Evolutionary conservation across 164 flowering plant species (phyloP), one percentile per base, ranked within the genome.

Genomic region (Liquidambar formosana): DNA sequence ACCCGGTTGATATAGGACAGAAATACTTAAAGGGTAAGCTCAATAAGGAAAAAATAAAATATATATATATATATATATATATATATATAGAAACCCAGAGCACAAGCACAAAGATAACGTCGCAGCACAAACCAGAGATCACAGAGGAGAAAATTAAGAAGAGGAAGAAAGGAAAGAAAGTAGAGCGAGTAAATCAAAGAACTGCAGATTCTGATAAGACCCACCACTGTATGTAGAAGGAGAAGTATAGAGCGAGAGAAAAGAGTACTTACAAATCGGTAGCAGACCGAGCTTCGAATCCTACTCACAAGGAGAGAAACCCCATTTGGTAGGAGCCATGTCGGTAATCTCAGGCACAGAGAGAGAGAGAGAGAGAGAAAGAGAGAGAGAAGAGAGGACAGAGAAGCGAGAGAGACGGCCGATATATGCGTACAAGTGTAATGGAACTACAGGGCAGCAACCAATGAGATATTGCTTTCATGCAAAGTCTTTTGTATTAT

Each of bases 401-500:
- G 68, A 70, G 58, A 49, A 69, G 33, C 56, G 58, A 56, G 66
- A 57, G 63, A 71, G 78, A 67, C 38, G 75, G 65, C 61, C 49
- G 70, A 78, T 45, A 65, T 52, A 73, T 65, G 76, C 71, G 53
- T 71, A 63, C 76, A 71, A 62, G 75, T 63, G 76, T 65, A 72
- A 76, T 71, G 80, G 77, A 80, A 69, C 64, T 66, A 77, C 78
- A 79, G 67, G 69, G 48, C 79, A 75, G 57, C 58, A 25, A 22
- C 85, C 84, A 86, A 84, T 84, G 43, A 63, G 54, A 64, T 57
- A 25, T 26, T 48, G 67, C 67, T 77, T 81, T 71, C 79, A 79
- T 83, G 86, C 82, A 65, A 61, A 13, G 44, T 27, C 77, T 69
- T 79, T 71, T 57, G 27, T 64, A 59, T 10, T 56, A 8, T 65